These are phyloP conservation scores for Alternaria conjuncta DNA, from an alignment of 2,329 filamentous ascomycete species.

Conservation along the genomic window DNA sequence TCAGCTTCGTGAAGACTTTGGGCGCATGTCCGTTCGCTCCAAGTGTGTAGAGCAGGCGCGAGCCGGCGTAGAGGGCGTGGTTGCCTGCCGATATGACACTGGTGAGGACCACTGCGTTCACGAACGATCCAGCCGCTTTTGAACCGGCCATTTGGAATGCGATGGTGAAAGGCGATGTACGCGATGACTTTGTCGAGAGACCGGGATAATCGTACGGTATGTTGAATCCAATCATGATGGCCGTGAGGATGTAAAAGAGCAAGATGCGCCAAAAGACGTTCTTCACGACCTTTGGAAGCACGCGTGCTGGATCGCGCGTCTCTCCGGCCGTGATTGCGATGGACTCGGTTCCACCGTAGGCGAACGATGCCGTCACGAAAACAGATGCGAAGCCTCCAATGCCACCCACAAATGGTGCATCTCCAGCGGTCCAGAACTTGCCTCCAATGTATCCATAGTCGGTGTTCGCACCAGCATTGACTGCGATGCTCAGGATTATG, in stretches of 20 bases:
- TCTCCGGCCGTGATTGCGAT: conserved; percentile 80
- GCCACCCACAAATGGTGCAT: conserved; percentile 52
- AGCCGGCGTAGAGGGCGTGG: conserved; percentile 62
- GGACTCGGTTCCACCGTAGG: conserved; percentile 77
- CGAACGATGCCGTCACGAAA: conserved; percentile 76
- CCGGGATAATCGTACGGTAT: conserved; percentile 48
- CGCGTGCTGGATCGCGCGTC: conserved; percentile 79
- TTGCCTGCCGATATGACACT: conserved; percentile 65
- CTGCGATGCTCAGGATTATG: conserved; percentile 41
- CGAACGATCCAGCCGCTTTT: conserved; percentile 64
- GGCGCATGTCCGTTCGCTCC: conserved; percentile 70
- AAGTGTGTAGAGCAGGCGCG: conserved; percentile 62
- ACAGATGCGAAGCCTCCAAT: conserved; percentile 67
- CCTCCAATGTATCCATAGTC: conserved; percentile 58
- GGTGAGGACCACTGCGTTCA: conserved; percentile 71
- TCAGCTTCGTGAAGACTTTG: conserved; percentile 65
- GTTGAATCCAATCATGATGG: conserved; percentile 52
- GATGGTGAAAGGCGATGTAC: conserved; percentile 69
- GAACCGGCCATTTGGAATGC: conserved; percentile 69
- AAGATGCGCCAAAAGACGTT: conserved; percentile 74
- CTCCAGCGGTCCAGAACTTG: conserved; percentile 70
- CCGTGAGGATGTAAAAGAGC: conserved; percentile 52
- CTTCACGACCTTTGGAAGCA: conserved; percentile 84
- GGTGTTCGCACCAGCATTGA: conserved; percentile 35
- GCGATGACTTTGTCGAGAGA: conserved; percentile 43